Base-by-base conservation (phyloP, 2,329 filamentous ascomycete genomes). In the Neopestalotiopsis sp. region DNA sequence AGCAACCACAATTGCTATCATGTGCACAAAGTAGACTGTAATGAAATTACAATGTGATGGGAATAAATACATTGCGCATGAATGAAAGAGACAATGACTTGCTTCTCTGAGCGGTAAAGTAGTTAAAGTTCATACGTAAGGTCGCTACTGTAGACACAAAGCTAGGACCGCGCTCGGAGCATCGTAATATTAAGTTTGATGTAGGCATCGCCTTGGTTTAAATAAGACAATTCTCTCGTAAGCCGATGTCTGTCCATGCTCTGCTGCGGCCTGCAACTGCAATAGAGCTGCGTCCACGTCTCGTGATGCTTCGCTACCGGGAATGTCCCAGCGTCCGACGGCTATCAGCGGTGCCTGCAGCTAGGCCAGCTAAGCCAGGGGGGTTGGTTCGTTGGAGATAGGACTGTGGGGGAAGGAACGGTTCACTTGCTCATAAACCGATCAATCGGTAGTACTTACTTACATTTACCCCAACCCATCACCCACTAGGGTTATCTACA, bases 341-440 rank as follows among this genome's bases (percentile, higher is more conserved):
- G 65, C 49, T 67, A 67, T 67, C 57, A 53, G 34, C 65, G 65
- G 65, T 45, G 65, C n/a, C 13, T 34, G 24, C 58, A 59, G 42
- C n/a, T 66, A 34, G 28, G 64, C 10, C 45, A 66, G 34, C 13
- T n/a, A 12, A 10, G 20, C 13, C 30, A 40, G 38, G 58, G 65
- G 53, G 34, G 49, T 49, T 58, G 53, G 64, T 66, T 40, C 57
- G 17, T 40, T 58, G 32, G 64, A 42, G 20, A 58, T 59, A 58
- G 61, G 9, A 66, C 30, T 42, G 57, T 58, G 53, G 64, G 49
- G 53, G 64, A 42, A n/a, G 34, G 34, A 10, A 10, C 6, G 10
- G 34, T 7, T 38, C 10, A 7, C 34, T 10, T 7, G 34, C 28
- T 59, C 32, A 57, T 49, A 40, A 20, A n/a, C 30, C 53, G 56